These are phyloP conservation scores for Melocanna baccifera DNA, from an alignment of 176 grass and related monocot species.

Conservation along the genomic window DNA sequence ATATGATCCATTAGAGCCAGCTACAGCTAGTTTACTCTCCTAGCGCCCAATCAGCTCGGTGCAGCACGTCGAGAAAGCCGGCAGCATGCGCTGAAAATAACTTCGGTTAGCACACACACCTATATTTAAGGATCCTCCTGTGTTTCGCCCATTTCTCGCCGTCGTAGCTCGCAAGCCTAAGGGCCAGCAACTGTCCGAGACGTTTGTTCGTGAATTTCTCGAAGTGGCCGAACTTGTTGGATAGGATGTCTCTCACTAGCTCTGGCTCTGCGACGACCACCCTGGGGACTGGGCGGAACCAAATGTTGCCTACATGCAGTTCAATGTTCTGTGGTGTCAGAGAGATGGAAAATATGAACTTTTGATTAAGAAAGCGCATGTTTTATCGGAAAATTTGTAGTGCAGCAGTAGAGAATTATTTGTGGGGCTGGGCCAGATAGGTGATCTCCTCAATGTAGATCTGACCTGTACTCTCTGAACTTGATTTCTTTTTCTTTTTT, in stretches of 20 bases:
- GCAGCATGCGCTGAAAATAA: constrained; percentile 49
- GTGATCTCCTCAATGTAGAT: background rate
- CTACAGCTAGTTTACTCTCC: no score
- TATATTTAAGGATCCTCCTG: constrained; percentile 53
- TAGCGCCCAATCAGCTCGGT: background rate
- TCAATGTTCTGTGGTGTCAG: background rate
- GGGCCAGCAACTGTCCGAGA: constrained; percentile 4
- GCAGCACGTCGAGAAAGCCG: constrained; percentile 56
- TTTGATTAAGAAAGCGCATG: background rate
- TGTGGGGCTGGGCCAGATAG: background rate
- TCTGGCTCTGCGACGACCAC: constrained; percentile 45
- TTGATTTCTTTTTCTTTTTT: background rate
- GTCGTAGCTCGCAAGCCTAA: constrained; percentile 46
- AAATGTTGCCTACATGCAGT: constrained; percentile 45
- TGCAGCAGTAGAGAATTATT: background rate
- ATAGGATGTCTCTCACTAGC: constrained; percentile 53
- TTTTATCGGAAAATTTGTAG: background rate
- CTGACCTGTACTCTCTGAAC: background rate
- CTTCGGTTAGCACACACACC: background rate
- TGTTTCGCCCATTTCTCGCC: constrained; percentile 83
- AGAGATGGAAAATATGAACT: background rate
- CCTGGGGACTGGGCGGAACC: constrained; percentile 50
- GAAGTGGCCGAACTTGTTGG: constrained; percentile 63
- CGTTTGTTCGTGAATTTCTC: constrained; percentile 18
- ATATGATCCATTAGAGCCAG: no score